Base-by-base conservation (phyloP, 306 rosid species). In the Neltuma alba region DNA sequence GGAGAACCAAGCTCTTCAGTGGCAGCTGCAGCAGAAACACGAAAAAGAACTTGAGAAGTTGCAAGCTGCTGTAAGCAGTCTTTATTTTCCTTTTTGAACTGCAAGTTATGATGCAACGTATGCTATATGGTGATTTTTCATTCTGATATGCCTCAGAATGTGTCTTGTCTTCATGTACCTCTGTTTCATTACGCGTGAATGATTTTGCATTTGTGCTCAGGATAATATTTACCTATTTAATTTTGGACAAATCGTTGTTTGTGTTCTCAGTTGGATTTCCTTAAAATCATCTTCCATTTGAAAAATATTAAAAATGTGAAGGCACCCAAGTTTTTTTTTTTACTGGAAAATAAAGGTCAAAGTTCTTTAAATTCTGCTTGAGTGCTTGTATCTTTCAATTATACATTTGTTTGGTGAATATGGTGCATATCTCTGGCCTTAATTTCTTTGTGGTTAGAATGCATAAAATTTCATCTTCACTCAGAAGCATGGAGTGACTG, bases 1-100 rank as follows among this genome's bases (percentile, higher is more conserved):
- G 82, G 97, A 96, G 86, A 93, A 96, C 30, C 99, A 80, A 75
- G 89, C 91, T 47, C 91, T 93, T 48, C 94, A 91, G 81, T 73
- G 83, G n/a, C 96, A 91, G 76, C 57, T 88, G 34, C 93, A 82
- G 64, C 91, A 82, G 84, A 96, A 87, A 78, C 86, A 81, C 6
- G 96, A 88, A 67, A 91, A 72, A 72, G 97, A 92, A 79, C 61
- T 90, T 36, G 91, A 91, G 66, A 95, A 84, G 76, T 36, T 83
- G 64, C 90, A 84, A 84, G 62, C 87, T 79, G 76, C 81, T 62
- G 99, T 93, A 83, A 86, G 96, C 77, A 65, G 47, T 20, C 73
- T 18, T 37, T 79, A 21, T 64, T 73, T 77, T 15, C 23, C 0
- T 61, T 40, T 62, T 79, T 66, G 57, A 16, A 23, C 36, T 48